Evolutionary conservation across 148 eudicot genomes (phyloP), one percentile per base, ranked within the genome.

Genomic region (Dysphania ambrosioides): DNA sequence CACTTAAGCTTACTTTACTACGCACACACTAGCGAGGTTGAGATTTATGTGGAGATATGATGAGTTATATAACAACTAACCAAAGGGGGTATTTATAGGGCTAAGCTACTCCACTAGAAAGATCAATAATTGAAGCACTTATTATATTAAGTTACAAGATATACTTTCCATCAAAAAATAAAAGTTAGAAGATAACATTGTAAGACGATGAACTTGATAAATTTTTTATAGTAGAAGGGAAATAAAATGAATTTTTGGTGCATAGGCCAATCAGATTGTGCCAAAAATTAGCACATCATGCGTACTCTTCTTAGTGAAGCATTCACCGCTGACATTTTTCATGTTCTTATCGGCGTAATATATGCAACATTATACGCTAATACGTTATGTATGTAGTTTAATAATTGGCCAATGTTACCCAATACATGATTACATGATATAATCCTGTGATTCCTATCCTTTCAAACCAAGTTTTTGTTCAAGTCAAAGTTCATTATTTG

Each of bases 41-140:
- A 8, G 38, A 3, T 41, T 41, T 72, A 5, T 59, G 67, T 5
- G 41, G 26, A 4, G 26, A 19, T 24, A 60, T 41, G 35, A 16
- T 61, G 76, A 32, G 47, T 44, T 44, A 41, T 16, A 19, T 27
- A 19, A 60, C n/a, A 13, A 0, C 23, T 23, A 47, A 18, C 23
- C 23, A 47, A 18, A 47, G 24, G 61, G 61, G 70, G 60, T 74
- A 64, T 74, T 74, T 74, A 64, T 74, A 74, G 35, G 40, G 77
- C 32, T 74, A 63, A 63, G 60, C 1, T 36, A 36, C 40, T 19
- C 42, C 23, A 19, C 6, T 1, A 59, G 32, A 59, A 59, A 24
- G 30, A 59, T 59, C 18, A 27, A 21, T 5, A 4, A 53, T 19
- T 21, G 5, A 9, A 8, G 5, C 24, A 13, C 24, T 6, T 8